Percentiles rank a stretch among this genome's conserved stretches.
Evolutionary conservation across 495 filamentous ascomycete genomes (phyloP).

Genomic region (Sordaria brevicollis): DNA sequence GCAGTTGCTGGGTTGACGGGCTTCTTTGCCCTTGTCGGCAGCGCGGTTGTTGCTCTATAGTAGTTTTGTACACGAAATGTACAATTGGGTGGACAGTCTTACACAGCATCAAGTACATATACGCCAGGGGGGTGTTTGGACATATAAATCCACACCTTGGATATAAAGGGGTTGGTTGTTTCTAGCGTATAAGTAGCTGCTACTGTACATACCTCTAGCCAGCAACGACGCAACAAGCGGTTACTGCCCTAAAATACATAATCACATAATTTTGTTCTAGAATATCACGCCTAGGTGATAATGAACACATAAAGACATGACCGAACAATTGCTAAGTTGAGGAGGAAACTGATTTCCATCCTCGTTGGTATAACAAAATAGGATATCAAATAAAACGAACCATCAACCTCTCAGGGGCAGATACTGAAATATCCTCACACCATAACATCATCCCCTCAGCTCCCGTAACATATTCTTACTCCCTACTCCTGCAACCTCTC

Average conservation of each 20-base stretch:
- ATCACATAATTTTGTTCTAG: neutral
- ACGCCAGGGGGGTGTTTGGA: neutral
- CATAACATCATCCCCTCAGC: too few species aligned
- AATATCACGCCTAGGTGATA: neutral
- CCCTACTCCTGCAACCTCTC: constrained; percentile 39
- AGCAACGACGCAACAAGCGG: neutral
- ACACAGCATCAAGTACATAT: neutral
- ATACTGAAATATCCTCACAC: too few species aligned
- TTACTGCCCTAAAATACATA: neutral
- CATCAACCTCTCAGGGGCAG: too few species aligned
- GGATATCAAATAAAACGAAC: too few species aligned
- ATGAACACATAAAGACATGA: too few species aligned
- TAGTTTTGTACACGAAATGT: neutral
- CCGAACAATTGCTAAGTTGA: too few species aligned
- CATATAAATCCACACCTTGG: neutral
- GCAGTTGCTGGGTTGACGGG: constrained; percentile 10
- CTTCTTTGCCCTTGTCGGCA: constrained; percentile 17
- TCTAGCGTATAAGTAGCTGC: neutral
- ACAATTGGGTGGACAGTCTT: neutral
- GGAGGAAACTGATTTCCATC: neutral
- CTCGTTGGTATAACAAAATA: neutral
- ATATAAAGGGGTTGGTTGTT: neutral
- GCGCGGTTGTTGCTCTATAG: constrained; percentile 15
- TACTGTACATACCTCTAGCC: neutral
- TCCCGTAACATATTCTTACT: too few species aligned